These are phyloP conservation scores for Diaporthe velutina DNA, from an alignment of 2,329 filamentous ascomycete genomes.

Conservation along the genomic window DNA sequence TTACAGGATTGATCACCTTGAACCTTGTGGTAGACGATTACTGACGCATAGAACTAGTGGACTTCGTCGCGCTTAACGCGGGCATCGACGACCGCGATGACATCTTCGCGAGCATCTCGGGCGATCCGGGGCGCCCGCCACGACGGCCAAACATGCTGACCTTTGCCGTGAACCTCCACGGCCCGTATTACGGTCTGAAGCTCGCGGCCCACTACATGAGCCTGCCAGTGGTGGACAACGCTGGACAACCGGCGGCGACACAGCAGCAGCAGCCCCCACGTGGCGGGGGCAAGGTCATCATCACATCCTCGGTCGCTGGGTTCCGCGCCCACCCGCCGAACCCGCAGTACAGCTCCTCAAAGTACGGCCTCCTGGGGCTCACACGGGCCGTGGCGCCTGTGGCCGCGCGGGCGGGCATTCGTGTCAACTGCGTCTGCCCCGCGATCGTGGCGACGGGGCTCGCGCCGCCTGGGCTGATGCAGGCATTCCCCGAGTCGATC, in stretches of 20 bases:
- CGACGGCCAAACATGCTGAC: conserved; percentile 26
- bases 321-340: not conserved
- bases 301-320: conserved; percentile 15
- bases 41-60: not conserved
- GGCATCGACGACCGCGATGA: conserved; percentile 32
- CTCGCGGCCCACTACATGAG: conserved; percentile 33
- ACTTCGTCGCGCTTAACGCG: conserved; percentile 29
- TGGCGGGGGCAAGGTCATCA: conserved; percentile 24
- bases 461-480: conserved; percentile 14
- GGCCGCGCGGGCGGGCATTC: not conserved
- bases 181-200: conserved; percentile 33
- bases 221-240: not conserved
- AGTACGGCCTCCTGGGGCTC: conserved; percentile 20
- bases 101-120: conserved; percentile 23
- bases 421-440: conserved; percentile 29
- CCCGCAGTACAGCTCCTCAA: conserved; percentile 25
- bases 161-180: conserved; percentile 26
- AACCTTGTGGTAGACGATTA: not conserved
- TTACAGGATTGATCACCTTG: not conserved
- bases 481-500: not conserved
- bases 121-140: conserved; percentile 2
- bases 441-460: conserved; percentile 26
- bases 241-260: not conserved
- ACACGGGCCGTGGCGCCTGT: conserved; percentile 10
- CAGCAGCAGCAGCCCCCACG: not conserved